phyloP scores from a whole-genome alignment of 176 grass and related monocot genomes.

The Hordeum marinum region DNA sequence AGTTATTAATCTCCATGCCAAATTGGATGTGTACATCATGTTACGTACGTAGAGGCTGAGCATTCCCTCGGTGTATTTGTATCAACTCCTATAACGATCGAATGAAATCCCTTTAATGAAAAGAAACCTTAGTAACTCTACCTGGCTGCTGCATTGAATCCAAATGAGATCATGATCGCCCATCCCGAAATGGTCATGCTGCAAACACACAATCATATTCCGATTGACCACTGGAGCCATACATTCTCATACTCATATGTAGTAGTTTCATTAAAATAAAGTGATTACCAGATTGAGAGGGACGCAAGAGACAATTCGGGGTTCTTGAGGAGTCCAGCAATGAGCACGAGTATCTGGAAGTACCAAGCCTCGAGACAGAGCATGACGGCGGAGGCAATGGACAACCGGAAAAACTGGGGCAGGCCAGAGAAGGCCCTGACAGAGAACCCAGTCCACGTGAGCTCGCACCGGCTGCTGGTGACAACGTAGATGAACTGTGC shows the following conservation, averaged over 20 bases:
- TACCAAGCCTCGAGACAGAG: conserved; percentile 65
- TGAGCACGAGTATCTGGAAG: conserved; percentile 43
- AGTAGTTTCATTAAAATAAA: no score
- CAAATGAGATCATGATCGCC: conserved; percentile 76
- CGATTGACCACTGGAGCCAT: no score
- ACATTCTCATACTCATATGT: not conserved
- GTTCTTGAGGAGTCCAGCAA: conserved; percentile 38
- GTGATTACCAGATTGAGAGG: conserved; percentile 49
- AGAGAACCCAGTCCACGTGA: conserved; percentile 53
- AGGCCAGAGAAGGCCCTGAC: conserved; percentile 51
- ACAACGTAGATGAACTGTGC: conserved; percentile 51
- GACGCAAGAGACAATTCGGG: conserved; percentile 44
- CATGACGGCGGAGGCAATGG: conserved; percentile 57
- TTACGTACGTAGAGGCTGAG: no score
- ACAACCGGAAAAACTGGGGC: conserved; percentile 31
- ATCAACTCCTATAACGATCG: no score
- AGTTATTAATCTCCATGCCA: not conserved
- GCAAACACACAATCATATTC: not conserved
- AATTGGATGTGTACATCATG: no score
- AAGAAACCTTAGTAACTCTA: not conserved
- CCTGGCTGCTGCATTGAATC: conserved; percentile 90
- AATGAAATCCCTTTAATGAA: no score
- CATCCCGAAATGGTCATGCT: conserved; percentile 80
- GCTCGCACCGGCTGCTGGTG: conserved; percentile 23
- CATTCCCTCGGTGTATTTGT: no score